Percentiles rank a stretch among this genome's conserved stretches.
phyloP scores from a whole-genome alignment of 2,329 filamentous ascomycete genomes.

The Fusarium bactridioides region DNA sequence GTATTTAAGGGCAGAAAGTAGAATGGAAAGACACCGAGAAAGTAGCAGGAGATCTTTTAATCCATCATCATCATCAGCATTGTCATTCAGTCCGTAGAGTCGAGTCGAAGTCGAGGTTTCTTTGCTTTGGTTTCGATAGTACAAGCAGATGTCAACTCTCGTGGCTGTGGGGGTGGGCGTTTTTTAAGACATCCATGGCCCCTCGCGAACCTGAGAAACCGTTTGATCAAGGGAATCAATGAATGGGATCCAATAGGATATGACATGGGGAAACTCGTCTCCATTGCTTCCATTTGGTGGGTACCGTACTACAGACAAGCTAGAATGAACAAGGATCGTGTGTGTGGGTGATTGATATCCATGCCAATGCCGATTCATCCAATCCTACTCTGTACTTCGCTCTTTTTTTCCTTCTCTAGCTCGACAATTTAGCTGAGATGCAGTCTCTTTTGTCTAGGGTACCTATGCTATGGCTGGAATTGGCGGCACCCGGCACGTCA shows the following conservation, averaged over 20 bases:
- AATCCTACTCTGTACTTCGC: neutral
- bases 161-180: slow-evolving; percentile 30
- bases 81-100: slow-evolving; percentile 5
- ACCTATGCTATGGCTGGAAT: neutral
- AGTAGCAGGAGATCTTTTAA: neutral
- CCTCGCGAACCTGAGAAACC: slow-evolving; percentile 34
- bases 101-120: slow-evolving; percentile 1
- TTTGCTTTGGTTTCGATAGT: slow-evolving; percentile 1
- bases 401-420: neutral
- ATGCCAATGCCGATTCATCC: slow-evolving; percentile 7
- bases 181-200: slow-evolving; percentile 29
- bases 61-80: neutral
- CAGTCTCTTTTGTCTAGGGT: slow-evolving; percentile 16
- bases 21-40: neutral
- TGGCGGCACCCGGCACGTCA: slow-evolving; percentile 23
- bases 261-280: slow-evolving; percentile 18
- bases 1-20: neutral
- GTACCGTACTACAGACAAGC: slow-evolving; percentile 6
- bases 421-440: slow-evolving; percentile 9
- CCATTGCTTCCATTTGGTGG: slow-evolving; percentile 33
- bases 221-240: slow-evolving; percentile 19
- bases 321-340: neutral
- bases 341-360: slow-evolving; percentile 15
- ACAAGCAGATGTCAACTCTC: slow-evolving; percentile 4
- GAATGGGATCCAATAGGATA: slow-evolving; percentile 22